Evolutionary conservation across 2,329 filamentous ascomycete genomes (phyloP).

Genomic region (Raffaelea albimanens): DNA sequence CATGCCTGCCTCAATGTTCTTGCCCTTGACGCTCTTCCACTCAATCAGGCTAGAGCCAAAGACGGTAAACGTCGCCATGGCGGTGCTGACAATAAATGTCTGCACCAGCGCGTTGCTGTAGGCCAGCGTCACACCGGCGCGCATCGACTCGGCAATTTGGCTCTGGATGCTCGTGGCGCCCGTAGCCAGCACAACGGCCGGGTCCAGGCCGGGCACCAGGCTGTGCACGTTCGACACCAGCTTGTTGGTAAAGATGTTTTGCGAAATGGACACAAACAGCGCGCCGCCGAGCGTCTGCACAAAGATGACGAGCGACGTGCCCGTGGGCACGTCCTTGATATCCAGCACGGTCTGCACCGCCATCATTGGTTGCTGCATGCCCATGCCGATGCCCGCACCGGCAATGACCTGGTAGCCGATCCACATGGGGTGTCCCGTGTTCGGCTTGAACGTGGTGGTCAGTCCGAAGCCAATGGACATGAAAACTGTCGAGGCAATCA

Average conservation of each 20-base stretch:
- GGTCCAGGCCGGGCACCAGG: conserved; percentile 17
- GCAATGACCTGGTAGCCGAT: conserved; percentile 30
- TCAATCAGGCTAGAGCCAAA: conserved; percentile 25
- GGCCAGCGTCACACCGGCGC: conserved; percentile 17
- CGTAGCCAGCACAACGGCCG: conserved; percentile 12
- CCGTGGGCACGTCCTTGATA: conserved; percentile 28
- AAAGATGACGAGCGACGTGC: conserved; percentile 30
- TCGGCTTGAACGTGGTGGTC: conserved; percentile 23
- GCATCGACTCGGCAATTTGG: conserved; percentile 8
- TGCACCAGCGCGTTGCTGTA: conserved; percentile 23
- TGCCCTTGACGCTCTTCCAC: conserved; percentile 34
- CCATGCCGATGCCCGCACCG: conserved; percentile 29
- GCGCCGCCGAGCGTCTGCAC: conserved; percentile 20
- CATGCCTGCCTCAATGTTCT: conserved; percentile 7
- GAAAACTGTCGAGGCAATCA: conserved; percentile 22
- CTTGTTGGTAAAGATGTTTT: conserved; percentile 32
- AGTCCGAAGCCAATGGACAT: conserved; percentile 24
- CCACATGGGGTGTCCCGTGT: conserved; percentile 23
- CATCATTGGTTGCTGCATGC: conserved; percentile 30
- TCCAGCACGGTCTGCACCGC: conserved; percentile 31
- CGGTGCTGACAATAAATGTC: conserved; percentile 23
- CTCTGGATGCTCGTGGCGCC: conserved; percentile 17
- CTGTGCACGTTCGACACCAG: conserved; percentile 21
- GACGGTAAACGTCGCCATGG: conserved; percentile 26
- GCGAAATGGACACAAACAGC: conserved; percentile 30